Base-by-base conservation (phyloP, 2,329 filamentous ascomycete genomes). In the Aspergillus brasiliensis region DNA sequence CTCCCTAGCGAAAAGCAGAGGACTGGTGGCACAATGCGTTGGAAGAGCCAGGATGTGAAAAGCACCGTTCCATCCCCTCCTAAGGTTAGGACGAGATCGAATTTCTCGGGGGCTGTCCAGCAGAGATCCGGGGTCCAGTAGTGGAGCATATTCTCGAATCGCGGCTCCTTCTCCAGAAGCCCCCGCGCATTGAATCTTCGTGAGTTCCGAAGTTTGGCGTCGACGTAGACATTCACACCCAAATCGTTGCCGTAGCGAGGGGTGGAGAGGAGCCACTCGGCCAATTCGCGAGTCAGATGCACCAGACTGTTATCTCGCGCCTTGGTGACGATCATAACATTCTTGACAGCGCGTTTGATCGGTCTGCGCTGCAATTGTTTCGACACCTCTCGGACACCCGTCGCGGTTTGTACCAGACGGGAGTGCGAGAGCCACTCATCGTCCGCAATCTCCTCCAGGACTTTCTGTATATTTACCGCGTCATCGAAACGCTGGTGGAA, bases 251-350 rank as follows among this genome's bases (percentile, higher is more conserved):
- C 92, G 74, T 99, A 97, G 51, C 95, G 87, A 11, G 95, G 92
- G 2, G 92, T 97, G 62, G 85, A 86, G 61, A 99, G 84, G 34
- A 99, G 83, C 92, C 94, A 99, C 67, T 88, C 86, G 10, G 94
- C 83, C 60, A 99, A 81, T 74, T 99, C 92, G 60, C 91, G 86
- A 1, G 95, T 99, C 67, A 97, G 82, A 67, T 90, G 86, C 34
- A 99, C 94, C 15, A 99, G 84, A 67, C 91, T 88, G 73, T 99
- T 98, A 79, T 99, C 95, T 64, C 95, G 88, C 21, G 95, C 95
- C 78, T 98, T 99, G 62, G 95, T 99, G 65, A 99, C 91, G 71
- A 99, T 97, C 95, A 99, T 98, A 71, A 99, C 86, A 74, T 92
- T 97, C 71, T 87, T 88, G 49, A 99, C 93, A 10, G 93, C 93